These are phyloP conservation scores for Xylaria grammica DNA, from an alignment of 495 filamentous ascomycete genomes.

Conservation along the genomic window DNA sequence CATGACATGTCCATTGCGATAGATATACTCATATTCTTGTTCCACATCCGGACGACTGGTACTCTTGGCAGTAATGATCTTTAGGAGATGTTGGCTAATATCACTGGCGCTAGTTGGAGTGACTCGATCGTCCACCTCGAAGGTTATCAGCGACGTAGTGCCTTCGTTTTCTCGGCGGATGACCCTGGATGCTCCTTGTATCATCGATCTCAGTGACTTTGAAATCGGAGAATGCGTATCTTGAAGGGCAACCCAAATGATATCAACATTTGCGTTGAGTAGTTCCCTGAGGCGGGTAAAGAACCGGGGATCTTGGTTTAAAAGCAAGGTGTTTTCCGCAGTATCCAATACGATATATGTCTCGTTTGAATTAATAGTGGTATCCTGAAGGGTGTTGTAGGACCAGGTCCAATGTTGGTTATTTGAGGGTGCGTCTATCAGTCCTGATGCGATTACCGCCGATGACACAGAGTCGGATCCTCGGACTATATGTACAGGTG, in stretches of 20 bases:
- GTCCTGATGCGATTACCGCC: background rate
- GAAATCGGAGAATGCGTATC: conserved; percentile 8
- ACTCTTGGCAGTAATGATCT: background rate
- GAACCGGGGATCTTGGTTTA: conserved; percentile 10
- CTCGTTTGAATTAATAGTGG: background rate
- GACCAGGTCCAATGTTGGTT: background rate
- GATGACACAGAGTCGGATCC: background rate
- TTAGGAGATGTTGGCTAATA: conserved; percentile 2
- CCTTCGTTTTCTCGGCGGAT: conserved; percentile 21
- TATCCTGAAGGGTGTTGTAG: conserved; percentile 10
- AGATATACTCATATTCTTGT: conserved; percentile 5
- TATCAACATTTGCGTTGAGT: conserved; percentile 16
- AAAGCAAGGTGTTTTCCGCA: conserved; percentile 15
- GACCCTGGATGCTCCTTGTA: conserved; percentile 18
- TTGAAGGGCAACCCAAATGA: conserved; percentile 21
- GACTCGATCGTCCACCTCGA: conserved; percentile 8
- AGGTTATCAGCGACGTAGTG: conserved; percentile 16
- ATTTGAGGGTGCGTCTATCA: background rate
- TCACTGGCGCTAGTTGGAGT: background rate
- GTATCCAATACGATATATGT: conserved; percentile 19
- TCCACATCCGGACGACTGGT: background rate
- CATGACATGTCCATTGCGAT: conserved; percentile 7
- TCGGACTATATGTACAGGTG: background rate
- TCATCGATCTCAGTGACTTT: conserved; percentile 16
- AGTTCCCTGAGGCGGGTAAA: conserved; percentile 13